Conservation (phyloP, 1,284 basidiomycete genomes). For the Fomitopsis betulina region DNA sequence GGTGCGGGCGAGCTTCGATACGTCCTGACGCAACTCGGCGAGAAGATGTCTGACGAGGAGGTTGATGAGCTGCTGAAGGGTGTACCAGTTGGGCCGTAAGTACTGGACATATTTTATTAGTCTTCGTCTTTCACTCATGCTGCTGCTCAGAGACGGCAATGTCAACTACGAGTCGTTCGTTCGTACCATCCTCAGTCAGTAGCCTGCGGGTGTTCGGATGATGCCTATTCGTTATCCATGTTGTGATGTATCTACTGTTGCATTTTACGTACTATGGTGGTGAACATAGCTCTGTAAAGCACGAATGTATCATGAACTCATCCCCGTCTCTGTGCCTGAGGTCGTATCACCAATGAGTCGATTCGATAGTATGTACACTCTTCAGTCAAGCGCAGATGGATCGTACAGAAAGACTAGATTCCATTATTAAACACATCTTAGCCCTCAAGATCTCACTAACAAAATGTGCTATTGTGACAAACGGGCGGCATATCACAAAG, state of each 20-base stretch:
- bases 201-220: not conserved
- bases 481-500: too few relatives aligned
- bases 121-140: conserved; percentile 1
- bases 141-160: conserved; percentile 79
- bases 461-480: too few relatives aligned
- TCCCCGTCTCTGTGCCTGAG: not conserved
- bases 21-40: conserved; percentile 92
- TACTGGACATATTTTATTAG: conserved; percentile 17
- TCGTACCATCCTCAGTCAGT: conserved; percentile 86
- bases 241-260: conserved; percentile 8
- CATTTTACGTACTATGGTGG: conserved; percentile 1
- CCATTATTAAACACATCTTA: too few relatives aligned
- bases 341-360: not conserved
- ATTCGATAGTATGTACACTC: too few relatives aligned
- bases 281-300: not conserved
- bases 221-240: not conserved
- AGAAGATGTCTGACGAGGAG: conserved; percentile 97
- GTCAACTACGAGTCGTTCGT: conserved; percentile 98
- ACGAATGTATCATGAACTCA: conserved; percentile 1
- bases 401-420: too few relatives aligned
- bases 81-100: conserved; percentile 81
- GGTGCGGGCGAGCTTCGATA: conserved; percentile 87
- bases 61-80: conserved; percentile 98
- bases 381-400: too few relatives aligned
- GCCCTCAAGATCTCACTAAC: too few relatives aligned